phyloP scores from a whole-genome alignment of 495 filamentous ascomycete genomes.

The Penicillium salamii region DNA sequence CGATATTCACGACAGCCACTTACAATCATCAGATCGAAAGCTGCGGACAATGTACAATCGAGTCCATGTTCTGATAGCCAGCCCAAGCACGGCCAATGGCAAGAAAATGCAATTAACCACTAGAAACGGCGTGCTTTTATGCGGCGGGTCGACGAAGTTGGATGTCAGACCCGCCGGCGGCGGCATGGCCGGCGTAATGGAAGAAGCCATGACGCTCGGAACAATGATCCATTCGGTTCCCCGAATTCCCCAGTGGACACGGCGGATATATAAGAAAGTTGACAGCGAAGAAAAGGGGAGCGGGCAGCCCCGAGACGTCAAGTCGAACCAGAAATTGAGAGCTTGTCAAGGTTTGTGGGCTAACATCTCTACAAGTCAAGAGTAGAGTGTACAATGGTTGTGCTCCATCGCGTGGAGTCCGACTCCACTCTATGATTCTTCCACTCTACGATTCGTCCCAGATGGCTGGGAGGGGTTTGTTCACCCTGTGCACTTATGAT shows the following conservation, averaged over 20 bases:
- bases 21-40: conserved; percentile 41
- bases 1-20: conserved; percentile 11
- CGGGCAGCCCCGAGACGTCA: not conserved
- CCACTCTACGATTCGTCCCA: not conserved
- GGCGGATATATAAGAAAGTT: not conserved
- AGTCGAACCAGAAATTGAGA: not conserved
- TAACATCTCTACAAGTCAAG: not conserved
- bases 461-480: not conserved
- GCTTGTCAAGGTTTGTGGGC: not conserved
- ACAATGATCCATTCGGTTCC: not conserved
- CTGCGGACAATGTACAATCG: conserved; percentile 31
- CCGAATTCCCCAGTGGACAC: not conserved
- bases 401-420: not conserved
- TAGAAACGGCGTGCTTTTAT: conserved; percentile 18
- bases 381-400: too few relatives aligned
- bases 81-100: conserved; percentile 22
- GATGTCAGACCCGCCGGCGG: conserved; percentile 34
- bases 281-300: not conserved
- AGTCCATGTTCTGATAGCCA: conserved; percentile 37
- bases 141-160: conserved; percentile 31
- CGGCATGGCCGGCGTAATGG: conserved; percentile 25
- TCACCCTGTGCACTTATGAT: not conserved
- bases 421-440: not conserved
- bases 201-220: conserved; percentile 18
- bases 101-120: conserved; percentile 31